phyloP scores from a whole-genome alignment of 116 monocot genomes.

The Dioscorea cayenensis region DNA sequence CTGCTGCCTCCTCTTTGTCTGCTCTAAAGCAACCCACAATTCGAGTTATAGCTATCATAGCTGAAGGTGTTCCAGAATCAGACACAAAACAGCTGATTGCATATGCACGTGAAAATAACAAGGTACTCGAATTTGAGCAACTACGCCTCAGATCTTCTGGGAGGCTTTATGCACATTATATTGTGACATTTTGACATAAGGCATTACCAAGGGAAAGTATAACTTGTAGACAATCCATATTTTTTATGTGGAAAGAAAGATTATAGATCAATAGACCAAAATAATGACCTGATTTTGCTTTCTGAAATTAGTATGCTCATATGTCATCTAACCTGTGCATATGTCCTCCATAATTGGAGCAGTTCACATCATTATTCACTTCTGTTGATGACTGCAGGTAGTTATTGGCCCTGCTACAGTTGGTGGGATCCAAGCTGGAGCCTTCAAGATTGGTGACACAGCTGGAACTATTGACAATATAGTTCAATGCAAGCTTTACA shows the following conservation, averaged over 20 bases:
- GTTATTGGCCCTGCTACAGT: slow-evolving; percentile 97
- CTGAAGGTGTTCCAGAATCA: slow-evolving; percentile 97
- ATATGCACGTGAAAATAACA: slow-evolving; percentile 88
- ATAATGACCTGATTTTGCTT: too few species aligned
- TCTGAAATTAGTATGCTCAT: too few species aligned
- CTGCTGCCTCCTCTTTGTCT: slow-evolving; percentile 91
- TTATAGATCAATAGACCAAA: neutral
- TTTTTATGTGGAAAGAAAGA: neutral
- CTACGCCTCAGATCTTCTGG: neutral
- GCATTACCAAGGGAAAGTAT: neutral
- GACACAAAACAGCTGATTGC: slow-evolving; percentile 83
- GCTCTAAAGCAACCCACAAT: slow-evolving; percentile 95
- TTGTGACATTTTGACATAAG: neutral
- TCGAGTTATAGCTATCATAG: slow-evolving; percentile 95
- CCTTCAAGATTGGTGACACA: slow-evolving; percentile 97
- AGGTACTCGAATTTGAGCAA: slow-evolving; percentile 31
- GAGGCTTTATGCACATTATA: neutral
- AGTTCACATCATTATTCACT: neutral
- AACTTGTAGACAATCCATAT: neutral
- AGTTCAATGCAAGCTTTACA: slow-evolving; percentile 93
- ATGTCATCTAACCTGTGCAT: too few species aligned
- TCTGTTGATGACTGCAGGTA: slow-evolving; percentile 44
- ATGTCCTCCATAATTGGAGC: neutral
- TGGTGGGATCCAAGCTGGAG: slow-evolving; percentile 98
- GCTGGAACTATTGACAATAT: slow-evolving; percentile 98